Conservation (phyloP, 768 basidiomycete species). For the Galerina sulciceps region DNA sequence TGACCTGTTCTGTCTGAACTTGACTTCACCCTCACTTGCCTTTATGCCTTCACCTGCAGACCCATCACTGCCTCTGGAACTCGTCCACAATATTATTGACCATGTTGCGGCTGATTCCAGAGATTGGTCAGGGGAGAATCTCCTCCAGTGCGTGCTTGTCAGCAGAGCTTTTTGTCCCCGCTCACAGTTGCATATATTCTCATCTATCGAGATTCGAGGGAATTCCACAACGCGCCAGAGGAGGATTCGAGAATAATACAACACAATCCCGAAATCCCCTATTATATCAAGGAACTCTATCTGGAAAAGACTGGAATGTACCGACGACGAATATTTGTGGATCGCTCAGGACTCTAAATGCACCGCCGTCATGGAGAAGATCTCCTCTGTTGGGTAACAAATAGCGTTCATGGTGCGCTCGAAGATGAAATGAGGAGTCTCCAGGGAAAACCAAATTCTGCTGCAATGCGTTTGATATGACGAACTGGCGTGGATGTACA, state of each 20-base stretch:
- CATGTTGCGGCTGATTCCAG: too few species aligned
- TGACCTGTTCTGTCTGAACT: too few species aligned
- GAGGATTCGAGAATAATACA: not conserved
- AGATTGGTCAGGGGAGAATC: not conserved
- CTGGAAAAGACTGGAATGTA: not conserved
- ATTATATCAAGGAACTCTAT: not conserved
- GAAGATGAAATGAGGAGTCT: too few species aligned
- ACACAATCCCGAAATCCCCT: not conserved
- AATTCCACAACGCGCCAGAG: not conserved
- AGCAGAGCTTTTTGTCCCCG: not conserved
- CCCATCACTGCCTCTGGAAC: too few species aligned
- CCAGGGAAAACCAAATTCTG: too few species aligned
- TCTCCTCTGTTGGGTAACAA: too few species aligned
- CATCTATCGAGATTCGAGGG: not conserved
- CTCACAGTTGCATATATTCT: not conserved
- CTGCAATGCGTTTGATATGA: too few species aligned
- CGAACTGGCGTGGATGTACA: too few species aligned
- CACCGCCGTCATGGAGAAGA: not conserved
- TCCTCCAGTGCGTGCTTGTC: not conserved
- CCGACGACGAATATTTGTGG: not conserved
- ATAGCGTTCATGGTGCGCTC: too few species aligned
- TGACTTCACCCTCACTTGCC: too few species aligned
- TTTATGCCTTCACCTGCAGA: too few species aligned
- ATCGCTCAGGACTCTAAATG: not conserved
- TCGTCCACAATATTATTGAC: too few species aligned